Conservation (phyloP, 148 eudicot genomes). For the Silene conica region DNA sequence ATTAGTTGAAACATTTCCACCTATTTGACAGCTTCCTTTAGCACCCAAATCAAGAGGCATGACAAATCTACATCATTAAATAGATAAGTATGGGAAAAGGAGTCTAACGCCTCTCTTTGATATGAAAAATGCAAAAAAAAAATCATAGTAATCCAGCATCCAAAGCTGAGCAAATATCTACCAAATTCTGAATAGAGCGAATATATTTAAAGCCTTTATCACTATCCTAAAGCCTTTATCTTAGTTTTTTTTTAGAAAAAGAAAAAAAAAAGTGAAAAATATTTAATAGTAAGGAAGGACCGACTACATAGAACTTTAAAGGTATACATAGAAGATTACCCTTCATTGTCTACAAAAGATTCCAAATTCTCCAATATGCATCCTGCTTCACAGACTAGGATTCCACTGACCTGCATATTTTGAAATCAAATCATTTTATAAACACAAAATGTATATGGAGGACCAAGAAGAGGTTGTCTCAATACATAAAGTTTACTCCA, state of each 20-base stretch:
- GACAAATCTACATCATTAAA: conserved; percentile 49
- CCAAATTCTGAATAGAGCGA: not conserved
- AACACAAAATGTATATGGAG: not conserved
- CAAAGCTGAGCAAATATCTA: not conserved
- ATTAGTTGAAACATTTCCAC: conserved; percentile 96
- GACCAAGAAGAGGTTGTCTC: not conserved
- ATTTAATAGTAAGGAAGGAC: too few relatives aligned
- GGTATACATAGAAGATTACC: conserved; percentile 47
- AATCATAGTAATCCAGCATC: not conserved
- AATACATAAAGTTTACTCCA: not conserved
- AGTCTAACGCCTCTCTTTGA: not conserved
- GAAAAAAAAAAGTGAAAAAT: not conserved
- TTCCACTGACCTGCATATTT: conserved; percentile 69
- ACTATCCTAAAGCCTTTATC: not conserved
- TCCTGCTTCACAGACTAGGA: conserved; percentile 97
- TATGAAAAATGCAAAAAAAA: not conserved
- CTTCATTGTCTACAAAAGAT: conserved; percentile 76
- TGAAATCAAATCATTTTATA: conserved; percentile 18
- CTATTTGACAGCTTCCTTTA: conserved; percentile 99
- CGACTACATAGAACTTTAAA: not conserved
- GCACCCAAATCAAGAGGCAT: conserved; percentile 99
- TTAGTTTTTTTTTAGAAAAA: not conserved
- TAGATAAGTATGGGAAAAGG: conserved; percentile 11
- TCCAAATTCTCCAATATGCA: conserved; percentile 94
- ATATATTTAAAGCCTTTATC: not conserved